Evolutionary conservation across 1,284 basidiomycete species (phyloP), one percentile per base, ranked within the genome.

Genomic region (Pseudozyma sp.): DNA sequence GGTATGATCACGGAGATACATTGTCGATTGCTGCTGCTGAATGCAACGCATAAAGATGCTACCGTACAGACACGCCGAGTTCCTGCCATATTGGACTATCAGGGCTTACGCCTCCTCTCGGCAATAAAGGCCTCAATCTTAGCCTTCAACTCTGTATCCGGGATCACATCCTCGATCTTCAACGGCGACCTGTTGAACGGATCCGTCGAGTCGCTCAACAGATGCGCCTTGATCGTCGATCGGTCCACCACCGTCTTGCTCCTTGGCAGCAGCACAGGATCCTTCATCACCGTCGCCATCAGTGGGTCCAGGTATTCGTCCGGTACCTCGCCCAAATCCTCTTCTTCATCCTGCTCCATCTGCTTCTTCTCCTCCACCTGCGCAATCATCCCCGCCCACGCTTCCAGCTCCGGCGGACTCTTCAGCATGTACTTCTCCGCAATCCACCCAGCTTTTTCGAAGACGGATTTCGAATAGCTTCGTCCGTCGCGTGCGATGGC

Each of bases 241-340:
- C 92, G 89, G 84, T 99, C 97, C 48, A 99, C 85, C 31, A 92
- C 88, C 0, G 90, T 87, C 57, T 88, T 89, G 2, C 94, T 97
- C 0, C 92, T 90, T 0, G 97, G 97, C 50, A 99, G 85, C 44
- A 90, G 89, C 64, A 99, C 96, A 1, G 97, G 97, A 84, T 99
- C 94, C 63, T 90, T 91, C 97, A 99, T 99, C 61, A 99, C 82
- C 0, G 93, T 94, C 75, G 89, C 92, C 91, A 97, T 94, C 71
- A 97, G 87, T 0, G 94, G 93, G 85, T 97, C 81, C 58, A 95
- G 85, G 88, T 92, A 99, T 83, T 99, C 96, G 63, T 99, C 97
- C 0, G 97, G 97, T 47, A 97, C 87, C 37, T 99, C 96, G 39
- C 94, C 92, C 56, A 94, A 86, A 79, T 99, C 96, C 48, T 95